Conservation (phyloP, 805 yeast species). For the Lipomyces starkeyi region DNA sequence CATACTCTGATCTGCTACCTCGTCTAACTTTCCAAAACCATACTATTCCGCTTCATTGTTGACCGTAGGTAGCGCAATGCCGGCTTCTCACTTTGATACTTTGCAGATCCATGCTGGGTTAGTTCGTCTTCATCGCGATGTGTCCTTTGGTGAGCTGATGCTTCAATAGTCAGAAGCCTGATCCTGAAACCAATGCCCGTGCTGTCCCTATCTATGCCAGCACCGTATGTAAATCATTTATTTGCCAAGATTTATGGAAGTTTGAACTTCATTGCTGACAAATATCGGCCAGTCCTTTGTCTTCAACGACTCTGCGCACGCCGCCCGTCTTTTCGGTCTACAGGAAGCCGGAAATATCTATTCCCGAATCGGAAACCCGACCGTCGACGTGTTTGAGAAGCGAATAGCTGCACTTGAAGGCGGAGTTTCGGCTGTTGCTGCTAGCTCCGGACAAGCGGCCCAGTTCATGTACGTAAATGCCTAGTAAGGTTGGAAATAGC, state of each 20-base stretch:
- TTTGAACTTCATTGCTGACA: not conserved
- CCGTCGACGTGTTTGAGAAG: constrained; percentile 87
- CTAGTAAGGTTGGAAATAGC: not conserved
- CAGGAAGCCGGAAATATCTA: constrained; percentile 86
- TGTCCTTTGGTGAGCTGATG: not conserved
- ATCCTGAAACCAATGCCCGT: constrained; percentile 70
- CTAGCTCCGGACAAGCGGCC: constrained; percentile 96
- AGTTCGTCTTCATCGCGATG: not conserved
- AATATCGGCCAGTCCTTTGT: constrained; percentile 63
- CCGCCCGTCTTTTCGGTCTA: constrained; percentile 86
- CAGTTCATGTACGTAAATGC: constrained; percentile 56
- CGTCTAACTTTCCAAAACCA: not conserved
- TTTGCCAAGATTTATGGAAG: not conserved
- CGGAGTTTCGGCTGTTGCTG: constrained; percentile 89
- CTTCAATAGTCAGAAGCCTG: constrained; percentile 58
- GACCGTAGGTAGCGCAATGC: constrained; percentile 8
- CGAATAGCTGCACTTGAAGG: constrained; percentile 92
- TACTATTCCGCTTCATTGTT: not conserved
- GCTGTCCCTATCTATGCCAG: constrained; percentile 95
- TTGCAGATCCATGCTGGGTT: constrained; percentile 91
- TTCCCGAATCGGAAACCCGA: constrained; percentile 91
- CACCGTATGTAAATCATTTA: constrained; percentile 46
- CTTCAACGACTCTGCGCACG: constrained; percentile 86
- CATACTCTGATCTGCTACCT: not conserved
- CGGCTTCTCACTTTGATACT: constrained; percentile 72